Evolutionary conservation across 2,329 filamentous ascomycete species (phyloP), one percentile per base, ranked within the genome.

Genomic region (Claviceps digitariae): DNA sequence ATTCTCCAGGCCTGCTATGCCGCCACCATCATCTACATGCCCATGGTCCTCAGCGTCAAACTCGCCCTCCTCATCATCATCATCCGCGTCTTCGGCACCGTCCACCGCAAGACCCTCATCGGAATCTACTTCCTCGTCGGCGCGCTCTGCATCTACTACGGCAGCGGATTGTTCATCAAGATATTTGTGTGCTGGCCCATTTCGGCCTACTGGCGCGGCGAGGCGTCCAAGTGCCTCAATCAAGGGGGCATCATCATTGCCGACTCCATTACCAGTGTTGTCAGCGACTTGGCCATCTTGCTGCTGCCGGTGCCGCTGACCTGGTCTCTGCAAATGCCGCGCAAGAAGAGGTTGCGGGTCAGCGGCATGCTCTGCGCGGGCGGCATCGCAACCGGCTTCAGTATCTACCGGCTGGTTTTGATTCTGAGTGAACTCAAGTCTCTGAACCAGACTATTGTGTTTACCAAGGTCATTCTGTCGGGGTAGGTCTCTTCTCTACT

Each of bases 1-100:
- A 17, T 9, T 7, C 23, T 29, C 23, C 15, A 73, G 68, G 64
- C 64, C 13, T 62, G 67, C 47, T 74, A 74, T 52, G 68, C 69
- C 10, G 69, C 68, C 5, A 72, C 70, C 21, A 65, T 74, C 52
- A 67, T 74, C 57, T 74, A 74, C 57, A 69, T 69, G 0, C 71
- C 71, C 17, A 73, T 71, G 59, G 68, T 72, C 15, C 64, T 68
- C 46, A 61, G 67, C 9, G 70, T 70, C n/a, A 73, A 73, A 52
- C 67, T 72, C n/a, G 60, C 65, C 20, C 66, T 74, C 3, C 65
- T 74, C 3, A 63, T 69, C 56, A 72, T 74, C 52, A 70, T 72
- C 54, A 65, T 64, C 7, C 64, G 71, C 17, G 69, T 74, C 8
- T 74, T 74, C 57, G 66, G 65, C 8, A 59, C 65, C 0, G 62